Evolutionary conservation across 2,329 filamentous ascomycete species (phyloP), one percentile per base, ranked within the genome.

Genomic region (Colletotrichum tabaci): DNA sequence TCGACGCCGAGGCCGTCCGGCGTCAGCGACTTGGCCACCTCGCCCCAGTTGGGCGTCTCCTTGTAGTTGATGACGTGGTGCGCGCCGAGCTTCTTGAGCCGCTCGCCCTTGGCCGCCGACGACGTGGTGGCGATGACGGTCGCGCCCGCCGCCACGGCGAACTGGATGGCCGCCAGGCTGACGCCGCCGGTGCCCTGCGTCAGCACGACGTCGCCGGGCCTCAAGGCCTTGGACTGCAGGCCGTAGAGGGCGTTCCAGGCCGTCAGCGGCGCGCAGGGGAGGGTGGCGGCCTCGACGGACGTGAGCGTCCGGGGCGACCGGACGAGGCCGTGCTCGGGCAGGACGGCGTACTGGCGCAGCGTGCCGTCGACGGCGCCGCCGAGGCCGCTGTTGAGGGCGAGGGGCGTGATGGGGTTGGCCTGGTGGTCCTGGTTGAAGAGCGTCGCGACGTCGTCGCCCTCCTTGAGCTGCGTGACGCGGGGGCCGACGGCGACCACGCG

Each of bases 161-260:
- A 86, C 80, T 87, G 91, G n/a, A 93, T 79, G 4, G 87, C 91
- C 70, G 92, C 92, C 71, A 93, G 85, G 73, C 86, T 89, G 9
- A 93, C 91, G 69, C 91, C 91, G 23, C 92, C 91, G 0, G 91
- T 93, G n/a, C 91, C 92, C 80, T 93, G 90, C 1, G 90, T 90
- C 44, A 94, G 84, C 3, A 94, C 90, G 75, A 80, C 85, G 72
- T 88, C 80, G 4, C 90, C 90, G 0, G 88, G 86, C 76, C 84
- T 83, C 69, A 92, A 74, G 57, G 77, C 77, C 71, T 79, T 77
- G 30, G 83, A 82, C 74, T 80, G 80, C 40, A 90, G 76, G 2
- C 91, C 91, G 75, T 88, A 91, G 15, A 92, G 83, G 2, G 88
- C 88, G 77, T 92, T 92, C 90, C 91, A 93, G 35, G 87, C 88